A percentile compares a stretch with the other conserved stretches of the same genome.
Evolutionary conservation across 257 asterid species (phyloP).

Genomic region (Anisodus acutangulus): DNA sequence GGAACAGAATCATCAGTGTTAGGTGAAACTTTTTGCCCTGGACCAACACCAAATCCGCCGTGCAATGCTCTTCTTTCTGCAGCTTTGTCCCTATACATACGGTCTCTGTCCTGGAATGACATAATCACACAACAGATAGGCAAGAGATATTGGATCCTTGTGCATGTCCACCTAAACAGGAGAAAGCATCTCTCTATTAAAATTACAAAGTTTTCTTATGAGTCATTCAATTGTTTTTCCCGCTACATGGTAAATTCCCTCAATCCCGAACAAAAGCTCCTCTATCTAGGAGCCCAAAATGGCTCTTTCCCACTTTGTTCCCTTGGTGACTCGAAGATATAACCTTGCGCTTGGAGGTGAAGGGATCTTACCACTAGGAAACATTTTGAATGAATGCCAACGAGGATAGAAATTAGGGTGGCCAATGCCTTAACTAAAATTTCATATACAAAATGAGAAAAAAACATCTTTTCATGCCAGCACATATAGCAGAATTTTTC

Average conservation of each 20-base stretch:
- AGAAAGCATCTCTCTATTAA: not conserved
- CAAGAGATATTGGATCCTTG: conserved; percentile 11
- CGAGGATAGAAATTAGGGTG: not conserved
- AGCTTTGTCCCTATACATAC: conserved; percentile 84
- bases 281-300: not conserved
- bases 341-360: conserved; percentile 16
- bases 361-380: conserved; percentile 1
- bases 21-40: conserved; percentile 74
- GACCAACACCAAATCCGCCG: conserved; percentile 92
- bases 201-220: not conserved
- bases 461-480: conserved; percentile 13
- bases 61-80: conserved; percentile 95
- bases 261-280: not conserved
- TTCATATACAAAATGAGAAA: not conserved
- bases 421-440: not conserved
- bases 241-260: not conserved
- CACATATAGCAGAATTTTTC: not conserved
- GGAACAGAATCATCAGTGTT: conserved; percentile 47
- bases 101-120: conserved; percentile 48
- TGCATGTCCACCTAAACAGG: not conserved
- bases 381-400: conserved; percentile 8
- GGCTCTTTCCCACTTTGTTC: not conserved
- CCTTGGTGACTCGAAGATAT: not conserved
- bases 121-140: conserved; percentile 2
- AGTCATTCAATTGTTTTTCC: not conserved